Conservation (phyloP, 1,284 basidiomycete genomes). For the Xerocomus amazonicus region DNA sequence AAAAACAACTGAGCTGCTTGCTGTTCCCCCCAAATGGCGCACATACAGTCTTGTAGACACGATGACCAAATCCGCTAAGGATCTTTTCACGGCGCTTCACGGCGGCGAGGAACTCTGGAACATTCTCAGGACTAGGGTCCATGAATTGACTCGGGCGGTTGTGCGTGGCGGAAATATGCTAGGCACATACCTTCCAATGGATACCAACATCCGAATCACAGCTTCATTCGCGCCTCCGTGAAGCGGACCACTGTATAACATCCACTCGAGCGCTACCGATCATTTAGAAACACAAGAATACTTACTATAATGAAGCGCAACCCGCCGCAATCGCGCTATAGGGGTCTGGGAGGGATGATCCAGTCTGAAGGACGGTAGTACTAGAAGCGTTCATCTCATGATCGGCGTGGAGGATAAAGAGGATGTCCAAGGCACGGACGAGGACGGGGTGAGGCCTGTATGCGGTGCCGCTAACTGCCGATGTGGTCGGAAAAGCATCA, state of each 20-base stretch:
- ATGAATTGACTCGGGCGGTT: conserved; percentile 1
- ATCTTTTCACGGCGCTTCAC: conserved; percentile 85
- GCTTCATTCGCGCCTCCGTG: conserved; percentile 87
- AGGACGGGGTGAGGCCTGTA: conserved; percentile 80
- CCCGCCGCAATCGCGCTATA: conserved; percentile 85
- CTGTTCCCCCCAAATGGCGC: neutral
- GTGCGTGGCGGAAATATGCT: neutral
- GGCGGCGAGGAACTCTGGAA: conserved; percentile 78
- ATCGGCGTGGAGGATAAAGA: conserved; percentile 86
- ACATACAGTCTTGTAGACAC: conserved; percentile 79
- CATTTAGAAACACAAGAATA: conserved; percentile 5
- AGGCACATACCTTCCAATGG: conserved; percentile 69
- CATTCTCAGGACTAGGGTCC: conserved; percentile 64
- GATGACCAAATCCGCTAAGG: conserved; percentile 82
- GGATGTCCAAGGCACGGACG: conserved; percentile 77
- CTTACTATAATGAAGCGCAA: conserved; percentile 80
- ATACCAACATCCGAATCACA: conserved; percentile 85
- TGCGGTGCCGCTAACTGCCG: conserved; percentile 27
- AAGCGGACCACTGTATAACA: conserved; percentile 62
- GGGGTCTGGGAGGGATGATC: conserved; percentile 83
- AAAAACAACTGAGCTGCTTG: conserved; percentile 2
- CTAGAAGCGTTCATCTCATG: conserved; percentile 84
- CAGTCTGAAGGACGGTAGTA: conserved; percentile 81
- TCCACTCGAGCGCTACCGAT: neutral
- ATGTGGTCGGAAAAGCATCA: conserved; percentile 38